Percentiles rank a stretch among this genome's conserved stretches.
phyloP scores from a whole-genome alignment of 306 rosid species.

The Carpinus fangiana region DNA sequence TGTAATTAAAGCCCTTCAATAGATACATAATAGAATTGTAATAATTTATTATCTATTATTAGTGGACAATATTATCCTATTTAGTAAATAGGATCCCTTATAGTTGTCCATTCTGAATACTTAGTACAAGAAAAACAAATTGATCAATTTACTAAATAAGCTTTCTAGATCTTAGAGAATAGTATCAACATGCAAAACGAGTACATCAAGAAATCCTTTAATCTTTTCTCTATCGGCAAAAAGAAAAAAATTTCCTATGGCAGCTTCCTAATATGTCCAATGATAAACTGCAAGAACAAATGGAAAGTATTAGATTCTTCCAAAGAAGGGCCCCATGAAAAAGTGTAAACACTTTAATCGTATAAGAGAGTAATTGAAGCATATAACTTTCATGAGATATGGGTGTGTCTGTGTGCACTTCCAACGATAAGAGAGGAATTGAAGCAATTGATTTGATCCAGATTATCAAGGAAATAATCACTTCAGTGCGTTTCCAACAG shows the following conservation, averaged over 20 bases:
- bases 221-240: neutral
- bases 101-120: neutral
- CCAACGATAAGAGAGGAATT: neutral
- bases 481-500: conserved; percentile 19
- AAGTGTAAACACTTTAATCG: neutral
- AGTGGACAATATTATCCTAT: neutral
- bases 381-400: too few species aligned
- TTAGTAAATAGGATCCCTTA: neutral
- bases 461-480: conserved; percentile 17
- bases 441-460: conserved; percentile 14
- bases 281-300: neutral
- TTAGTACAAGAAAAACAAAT: neutral
- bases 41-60: neutral
- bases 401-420: neutral
- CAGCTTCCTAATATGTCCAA: conserved; percentile 5
- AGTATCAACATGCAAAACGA: neutral
- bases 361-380: neutral
- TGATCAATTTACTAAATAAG: neutral
- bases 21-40: neutral
- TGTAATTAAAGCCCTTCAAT: neutral
- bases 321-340: neutral
- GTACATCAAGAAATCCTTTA: neutral
- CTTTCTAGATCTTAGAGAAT: neutral
- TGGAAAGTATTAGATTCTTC: neutral
- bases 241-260: neutral